A percentile compares a stretch with the other conserved stretches of the same genome.
These are phyloP conservation scores for Geotrichum bryndzae DNA, from an alignment of 1,139 yeast genomes.

Conservation along the genomic window DNA sequence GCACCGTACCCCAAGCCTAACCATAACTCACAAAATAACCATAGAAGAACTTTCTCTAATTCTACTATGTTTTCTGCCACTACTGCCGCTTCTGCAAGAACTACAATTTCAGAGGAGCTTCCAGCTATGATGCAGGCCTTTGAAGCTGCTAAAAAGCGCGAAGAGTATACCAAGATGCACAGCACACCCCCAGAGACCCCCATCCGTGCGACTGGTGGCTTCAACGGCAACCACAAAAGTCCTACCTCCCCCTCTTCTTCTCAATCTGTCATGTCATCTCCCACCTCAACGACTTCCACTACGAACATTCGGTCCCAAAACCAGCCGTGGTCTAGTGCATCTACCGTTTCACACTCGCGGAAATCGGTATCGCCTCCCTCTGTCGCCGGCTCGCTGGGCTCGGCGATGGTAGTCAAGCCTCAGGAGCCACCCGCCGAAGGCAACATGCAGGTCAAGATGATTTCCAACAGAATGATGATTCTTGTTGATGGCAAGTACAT, in stretches of 20 bases:
- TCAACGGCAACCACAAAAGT: neutral
- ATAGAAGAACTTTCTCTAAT: slow-evolving; percentile 10
- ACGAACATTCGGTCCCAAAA: neutral
- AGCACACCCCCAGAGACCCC: slow-evolving; percentile 17
- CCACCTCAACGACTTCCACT: slow-evolving; percentile 4
- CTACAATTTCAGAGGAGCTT: slow-evolving; percentile 29
- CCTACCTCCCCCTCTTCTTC: slow-evolving; percentile 4
- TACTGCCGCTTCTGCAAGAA: slow-evolving; percentile 19
- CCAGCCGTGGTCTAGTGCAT: slow-evolving; percentile 10
- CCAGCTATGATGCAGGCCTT: slow-evolving; percentile 30
- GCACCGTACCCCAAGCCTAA: neutral
- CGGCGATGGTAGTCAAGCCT: slow-evolving; percentile 3
- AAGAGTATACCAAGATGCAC: slow-evolving; percentile 17
- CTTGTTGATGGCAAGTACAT: slow-evolving; percentile 25
- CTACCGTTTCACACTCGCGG: neutral
- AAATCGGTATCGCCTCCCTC: slow-evolving; percentile 8
- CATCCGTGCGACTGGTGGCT: neutral
- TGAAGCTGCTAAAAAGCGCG: slow-evolving; percentile 24
- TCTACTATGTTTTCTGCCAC: slow-evolving; percentile 21
- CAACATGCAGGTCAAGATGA: slow-evolving; percentile 28
- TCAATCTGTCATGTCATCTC: slow-evolving; percentile 1
- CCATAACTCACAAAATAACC: slow-evolving; percentile 4
- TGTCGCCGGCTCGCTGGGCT: neutral
- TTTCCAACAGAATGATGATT: slow-evolving; percentile 32
- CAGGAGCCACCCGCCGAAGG: slow-evolving; percentile 1